A percentile compares a stretch with the other conserved stretches of the same genome.
Conservation (phyloP, 2,329 filamentous ascomycete species). For the Cladosporium sphaerospermum region DNA sequence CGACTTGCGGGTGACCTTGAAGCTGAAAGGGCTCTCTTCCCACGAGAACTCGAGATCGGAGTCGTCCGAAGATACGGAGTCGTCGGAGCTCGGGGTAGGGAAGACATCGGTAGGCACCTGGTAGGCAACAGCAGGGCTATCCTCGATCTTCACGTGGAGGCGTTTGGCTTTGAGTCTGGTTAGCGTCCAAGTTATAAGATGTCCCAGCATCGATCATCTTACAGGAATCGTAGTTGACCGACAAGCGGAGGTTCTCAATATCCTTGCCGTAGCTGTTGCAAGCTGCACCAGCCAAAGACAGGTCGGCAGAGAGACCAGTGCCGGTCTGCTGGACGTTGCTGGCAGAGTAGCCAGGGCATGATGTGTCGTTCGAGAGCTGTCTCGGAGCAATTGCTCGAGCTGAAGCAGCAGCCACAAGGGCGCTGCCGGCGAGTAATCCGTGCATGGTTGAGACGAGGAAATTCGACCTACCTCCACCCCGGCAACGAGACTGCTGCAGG, state of each 20-base stretch:
- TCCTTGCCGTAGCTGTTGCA: constrained; percentile 19
- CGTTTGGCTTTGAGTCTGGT: constrained; percentile 10
- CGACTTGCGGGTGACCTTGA: constrained; percentile 13
- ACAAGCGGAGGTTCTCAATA: constrained; percentile 33
- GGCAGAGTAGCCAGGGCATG: constrained; percentile 17
- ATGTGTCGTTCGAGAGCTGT: constrained; percentile 4
- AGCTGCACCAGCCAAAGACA: constrained; percentile 15
- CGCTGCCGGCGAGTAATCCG: constrained; percentile 5
- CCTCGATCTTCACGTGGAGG: constrained; percentile 16
- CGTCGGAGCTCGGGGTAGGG: constrained; percentile 18
- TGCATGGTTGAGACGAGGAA: not conserved
- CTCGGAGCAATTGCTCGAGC: constrained; percentile 6
- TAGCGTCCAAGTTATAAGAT: not conserved
- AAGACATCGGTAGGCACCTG: constrained; percentile 12
- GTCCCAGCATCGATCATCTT: constrained; percentile 15
- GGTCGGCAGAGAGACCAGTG: constrained; percentile 14
- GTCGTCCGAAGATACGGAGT: constrained; percentile 22
- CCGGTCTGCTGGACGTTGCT: constrained; percentile 13
- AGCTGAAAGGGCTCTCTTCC: constrained; percentile 31
- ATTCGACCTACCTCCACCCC: not conserved
- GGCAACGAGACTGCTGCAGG: too few relatives aligned
- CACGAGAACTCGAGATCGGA: constrained; percentile 48
- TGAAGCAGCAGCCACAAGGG: constrained; percentile 12
- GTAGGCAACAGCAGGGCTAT: constrained; percentile 8
- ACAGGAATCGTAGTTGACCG: constrained; percentile 58